phyloP scores from a whole-genome alignment of 2,329 filamentous ascomycete genomes.

The Aotearoamyces nothofagi region DNA sequence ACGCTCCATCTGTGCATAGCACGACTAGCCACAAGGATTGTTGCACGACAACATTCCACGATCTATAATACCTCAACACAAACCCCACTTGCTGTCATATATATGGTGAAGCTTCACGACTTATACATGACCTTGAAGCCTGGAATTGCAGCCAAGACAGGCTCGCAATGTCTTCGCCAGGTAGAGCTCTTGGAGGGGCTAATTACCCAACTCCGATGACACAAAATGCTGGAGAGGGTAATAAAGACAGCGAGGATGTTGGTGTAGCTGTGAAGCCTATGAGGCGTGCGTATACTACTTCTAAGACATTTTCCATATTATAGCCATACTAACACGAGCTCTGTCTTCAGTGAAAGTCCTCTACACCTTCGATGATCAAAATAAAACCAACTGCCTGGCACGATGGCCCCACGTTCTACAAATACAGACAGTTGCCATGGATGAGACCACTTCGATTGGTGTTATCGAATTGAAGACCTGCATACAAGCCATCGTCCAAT shows the following conservation, averaged over 20 bases:
- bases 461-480: conserved; percentile 79
- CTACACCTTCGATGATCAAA: conserved; percentile 87
- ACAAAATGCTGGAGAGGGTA: conserved; percentile 8
- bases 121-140: conserved; percentile 5
- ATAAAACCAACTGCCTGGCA: conserved; percentile 79
- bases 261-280: conserved; percentile 46
- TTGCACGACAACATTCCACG: neutral
- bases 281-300: conserved; percentile 42
- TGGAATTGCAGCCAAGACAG: conserved; percentile 9
- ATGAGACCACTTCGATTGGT: conserved; percentile 70
- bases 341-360: conserved; percentile 67
- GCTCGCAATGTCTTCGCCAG: conserved; percentile 16
- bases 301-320: no score
- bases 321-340: no score
- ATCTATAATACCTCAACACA: neutral
- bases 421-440: conserved; percentile 66
- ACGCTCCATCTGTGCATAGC: no score
- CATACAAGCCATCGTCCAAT: conserved; percentile 61
- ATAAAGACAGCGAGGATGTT: conserved; percentile 21
- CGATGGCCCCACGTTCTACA: conserved; percentile 67
- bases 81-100: neutral
- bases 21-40: neutral
- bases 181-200: conserved; percentile 5
- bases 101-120: conserved; percentile 6
- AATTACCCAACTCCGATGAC: conserved; percentile 9